Conservation (phyloP, 2,329 filamentous ascomycete genomes). For the Arachnomyces sp. region DNA sequence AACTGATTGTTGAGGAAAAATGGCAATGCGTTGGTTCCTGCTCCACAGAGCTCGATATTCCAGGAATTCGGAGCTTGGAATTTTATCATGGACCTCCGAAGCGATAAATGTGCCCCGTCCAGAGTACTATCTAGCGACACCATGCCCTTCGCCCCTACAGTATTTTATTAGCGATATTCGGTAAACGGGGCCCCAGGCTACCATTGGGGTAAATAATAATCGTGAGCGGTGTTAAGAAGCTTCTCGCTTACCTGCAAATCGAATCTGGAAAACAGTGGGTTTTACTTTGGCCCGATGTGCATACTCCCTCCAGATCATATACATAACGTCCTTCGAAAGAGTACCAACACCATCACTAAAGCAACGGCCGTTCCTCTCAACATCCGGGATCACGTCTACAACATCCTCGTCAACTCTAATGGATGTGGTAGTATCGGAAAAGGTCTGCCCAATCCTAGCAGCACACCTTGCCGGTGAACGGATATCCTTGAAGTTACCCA, state of each 20-base stretch:
- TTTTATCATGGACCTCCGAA: slow-evolving; percentile 73
- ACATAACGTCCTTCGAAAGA: slow-evolving; percentile 53
- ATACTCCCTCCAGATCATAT: slow-evolving; percentile 48
- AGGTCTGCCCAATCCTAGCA: slow-evolving; percentile 56
- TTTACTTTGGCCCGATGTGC: slow-evolving; percentile 16
- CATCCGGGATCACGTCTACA: slow-evolving; percentile 18
- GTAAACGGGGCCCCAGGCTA: too few species aligned
- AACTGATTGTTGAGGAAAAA: slow-evolving; percentile 69
- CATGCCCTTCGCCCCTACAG: slow-evolving; percentile 65
- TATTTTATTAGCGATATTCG: too few species aligned
- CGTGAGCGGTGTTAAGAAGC: neutral
- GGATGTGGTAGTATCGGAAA: slow-evolving; percentile 63
- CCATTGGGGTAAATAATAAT: neutral
- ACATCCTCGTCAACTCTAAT: slow-evolving; percentile 38
- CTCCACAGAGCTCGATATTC: slow-evolving; percentile 27
- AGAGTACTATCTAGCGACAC: slow-evolving; percentile 59
- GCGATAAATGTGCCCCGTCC: slow-evolving; percentile 47
- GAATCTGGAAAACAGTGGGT: slow-evolving; percentile 54
- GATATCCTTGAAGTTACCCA: slow-evolving; percentile 47
- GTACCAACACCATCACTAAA: slow-evolving; percentile 78
- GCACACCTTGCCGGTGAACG: slow-evolving; percentile 50
- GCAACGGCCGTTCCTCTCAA: slow-evolving; percentile 42
- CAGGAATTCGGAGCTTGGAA: slow-evolving; percentile 59
- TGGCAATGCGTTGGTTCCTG: slow-evolving; percentile 57
- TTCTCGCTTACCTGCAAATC: slow-evolving; percentile 48